Base-by-base conservation (phyloP, 192 early-diverging fungal species). In the Coemansia sp. region DNA sequence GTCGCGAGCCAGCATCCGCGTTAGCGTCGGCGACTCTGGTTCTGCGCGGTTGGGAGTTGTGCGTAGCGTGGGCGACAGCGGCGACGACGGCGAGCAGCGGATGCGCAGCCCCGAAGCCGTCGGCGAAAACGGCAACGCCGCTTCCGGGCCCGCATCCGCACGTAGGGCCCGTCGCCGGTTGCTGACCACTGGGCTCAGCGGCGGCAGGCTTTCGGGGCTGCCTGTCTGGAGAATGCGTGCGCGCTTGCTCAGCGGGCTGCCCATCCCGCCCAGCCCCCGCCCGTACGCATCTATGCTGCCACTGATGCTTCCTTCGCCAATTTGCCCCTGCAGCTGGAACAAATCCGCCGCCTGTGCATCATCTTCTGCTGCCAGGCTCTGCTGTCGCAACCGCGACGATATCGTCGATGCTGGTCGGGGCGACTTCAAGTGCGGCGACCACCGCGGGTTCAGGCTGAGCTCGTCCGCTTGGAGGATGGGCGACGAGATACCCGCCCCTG, bases 171-270 rank as follows among this genome's bases (percentile, higher is more conserved):
- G 74, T 39, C 63, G 66, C 49, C 74, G 68, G 49, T 28, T 66
- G 60, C 78, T 80, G 12, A 80, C 68, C 8, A 80, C 68, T 11
- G 78, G 78, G 46, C 78, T 80, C 10, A 80, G 68, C 7, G 78
- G 78, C 11, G 78, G 78, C 28, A 80, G 55, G 41, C 68, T 71
- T 40, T 71, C 68, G 16, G 78, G 72, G 37, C 72, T 80, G 60
- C 61, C 55, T 10, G 54, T 62, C 33, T 76, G 72, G 5, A 76
- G 50, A 21, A 76, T 69, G 31, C 72, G 72, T 12, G 72, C 72
- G 1, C 72, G 62, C 28, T 76, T 76, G 47, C 48, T 76, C 26
- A 76, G 50, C 16, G 72, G 72, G 33, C 72, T 76, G 26, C 44
- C 37, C 54, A 76, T 31, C 5, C 57, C 26, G 13, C 41, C 64